Conservation (phyloP, 1,139 yeast genomes). For the Spencermartinsiella ligniputridi region DNA sequence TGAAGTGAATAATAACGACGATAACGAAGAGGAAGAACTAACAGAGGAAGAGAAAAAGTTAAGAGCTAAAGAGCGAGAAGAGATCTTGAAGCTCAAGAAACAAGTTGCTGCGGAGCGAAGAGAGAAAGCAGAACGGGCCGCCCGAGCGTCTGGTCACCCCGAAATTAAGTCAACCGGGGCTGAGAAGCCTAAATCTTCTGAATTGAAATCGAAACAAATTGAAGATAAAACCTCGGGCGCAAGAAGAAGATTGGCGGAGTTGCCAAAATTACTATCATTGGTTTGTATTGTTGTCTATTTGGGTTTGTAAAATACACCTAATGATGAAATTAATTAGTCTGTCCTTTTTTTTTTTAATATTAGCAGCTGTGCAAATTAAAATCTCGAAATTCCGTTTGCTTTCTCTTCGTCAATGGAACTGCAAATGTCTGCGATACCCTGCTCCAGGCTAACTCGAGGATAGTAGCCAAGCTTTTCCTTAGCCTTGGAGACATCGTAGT, state of each 20-base stretch:
- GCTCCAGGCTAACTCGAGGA: slow-evolving; percentile 76
- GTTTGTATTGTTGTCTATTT: background rate
- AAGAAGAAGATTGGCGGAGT: too few species aligned
- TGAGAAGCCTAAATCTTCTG: background rate
- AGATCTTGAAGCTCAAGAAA: background rate
- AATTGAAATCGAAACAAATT: background rate
- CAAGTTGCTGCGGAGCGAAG: slow-evolving; percentile 1
- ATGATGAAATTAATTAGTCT: background rate
- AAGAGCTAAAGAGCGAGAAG: slow-evolving; percentile 1
- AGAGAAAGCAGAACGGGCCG: background rate
- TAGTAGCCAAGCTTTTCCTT: slow-evolving; percentile 68
- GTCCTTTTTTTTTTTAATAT: background rate
- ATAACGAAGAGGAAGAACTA: slow-evolving; percentile 1
- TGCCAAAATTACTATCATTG: background rate
- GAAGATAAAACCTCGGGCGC: background rate
- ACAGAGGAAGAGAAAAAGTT: background rate
- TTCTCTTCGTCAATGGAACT: slow-evolving; percentile 78
- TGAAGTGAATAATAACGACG: slow-evolving; percentile 5
- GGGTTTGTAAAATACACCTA: background rate
- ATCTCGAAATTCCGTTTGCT: background rate
- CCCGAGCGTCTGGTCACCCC: background rate
- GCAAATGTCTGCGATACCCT: slow-evolving; percentile 75
- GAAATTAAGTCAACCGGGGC: background rate
- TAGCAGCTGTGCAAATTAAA: too few species aligned
- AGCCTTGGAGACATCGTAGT: slow-evolving; percentile 89